Percentiles rank a stretch among this genome's conserved stretches.
Evolutionary conservation across 306 rosid species (phyloP).

Genomic region (Sesbania bispinosa): DNA sequence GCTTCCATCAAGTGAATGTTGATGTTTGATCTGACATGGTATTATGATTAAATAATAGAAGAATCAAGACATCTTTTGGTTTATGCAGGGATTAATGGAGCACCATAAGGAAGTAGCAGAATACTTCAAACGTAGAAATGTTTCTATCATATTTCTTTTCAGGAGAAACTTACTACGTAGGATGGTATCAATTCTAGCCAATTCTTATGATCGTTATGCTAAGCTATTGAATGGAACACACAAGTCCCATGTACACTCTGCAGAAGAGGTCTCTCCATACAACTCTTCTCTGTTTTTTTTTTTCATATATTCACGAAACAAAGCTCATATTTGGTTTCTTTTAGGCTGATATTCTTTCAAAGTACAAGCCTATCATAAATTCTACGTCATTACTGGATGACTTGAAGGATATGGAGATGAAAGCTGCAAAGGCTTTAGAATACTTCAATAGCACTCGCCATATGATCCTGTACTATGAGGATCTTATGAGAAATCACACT

Average conservation of each 20-base stretch:
- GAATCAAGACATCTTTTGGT: conserved; percentile 20
- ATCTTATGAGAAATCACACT: conserved; percentile 60
- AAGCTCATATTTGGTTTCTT: conserved; percentile 22
- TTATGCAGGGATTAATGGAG: conserved; percentile 79
- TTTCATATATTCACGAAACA: background rate
- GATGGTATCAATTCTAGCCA: conserved; percentile 81
- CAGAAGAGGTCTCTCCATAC: conserved; percentile 62
- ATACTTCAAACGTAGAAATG: conserved; percentile 68
- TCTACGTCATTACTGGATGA: conserved; percentile 52
- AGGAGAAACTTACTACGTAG: conserved; percentile 75
- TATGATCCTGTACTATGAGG: conserved; percentile 77
- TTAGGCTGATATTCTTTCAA: conserved; percentile 80
- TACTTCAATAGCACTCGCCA: conserved; percentile 77
- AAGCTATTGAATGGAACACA: conserved; percentile 94
- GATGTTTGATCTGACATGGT: conserved; percentile 1
- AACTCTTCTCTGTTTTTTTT: background rate
- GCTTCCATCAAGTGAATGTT: too few relatives aligned
- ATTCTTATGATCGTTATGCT: conserved; percentile 88
- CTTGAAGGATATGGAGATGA: conserved; percentile 65
- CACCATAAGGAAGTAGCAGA: conserved; percentile 70
- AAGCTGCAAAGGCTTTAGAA: conserved; percentile 54
- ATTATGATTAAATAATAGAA: conserved; percentile 6
- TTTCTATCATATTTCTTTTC: conserved; percentile 80
- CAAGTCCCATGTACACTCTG: conserved; percentile 88
- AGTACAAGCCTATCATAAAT: conserved; percentile 75